Base-by-base conservation (phyloP, 306 rosid genomes). In the Cicer judaicum region DNA sequence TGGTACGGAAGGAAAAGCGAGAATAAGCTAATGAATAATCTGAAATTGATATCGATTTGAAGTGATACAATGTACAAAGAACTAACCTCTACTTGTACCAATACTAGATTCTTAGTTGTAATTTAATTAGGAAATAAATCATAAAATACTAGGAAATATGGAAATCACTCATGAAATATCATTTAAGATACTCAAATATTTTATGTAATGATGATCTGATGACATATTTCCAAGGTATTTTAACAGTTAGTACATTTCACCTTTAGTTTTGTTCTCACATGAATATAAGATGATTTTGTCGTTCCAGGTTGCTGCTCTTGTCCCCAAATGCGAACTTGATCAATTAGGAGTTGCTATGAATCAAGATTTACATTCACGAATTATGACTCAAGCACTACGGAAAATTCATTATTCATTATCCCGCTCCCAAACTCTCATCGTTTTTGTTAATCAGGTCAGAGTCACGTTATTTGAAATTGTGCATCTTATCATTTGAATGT, bases 221-320 rank as follows among this genome's bases (percentile, higher is more conserved):
- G 42, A n/a, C 54, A 40, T 64, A 38, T 64, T 64, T 74, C 34
- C 79, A 18, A 13, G 64, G 11, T 41, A 66, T 44, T 65, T 5
- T 18, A 29, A 11, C 64, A 1, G 66, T 13, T 13, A 60, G 7
- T 38, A 44, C 61, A 77, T 68, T 53, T 69, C 70, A 42, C 70
- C 62, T 64, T 69, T 63, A 21, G 43, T 18, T 75, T 75, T 52
- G 14, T 61, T 39, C 56, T 55, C 61, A 50, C 8, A 41, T 68
- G 36, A 74, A 47, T 68, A 21, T 68, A 57, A 63, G 39, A 77
- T 56, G 55, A 47, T 64, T 77, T 74, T 78, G 21, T 19, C 63
- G 42, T 76, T 78, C 72, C 89, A 93, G 98, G 98, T 91, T 48
- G 98, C 96, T 61, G 97, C 98, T 76, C 97, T 89, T 40, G 83